Evolutionary conservation across 495 filamentous ascomycete genomes (phyloP).

Genomic region (Aspergillus incahuasiensis): DNA sequence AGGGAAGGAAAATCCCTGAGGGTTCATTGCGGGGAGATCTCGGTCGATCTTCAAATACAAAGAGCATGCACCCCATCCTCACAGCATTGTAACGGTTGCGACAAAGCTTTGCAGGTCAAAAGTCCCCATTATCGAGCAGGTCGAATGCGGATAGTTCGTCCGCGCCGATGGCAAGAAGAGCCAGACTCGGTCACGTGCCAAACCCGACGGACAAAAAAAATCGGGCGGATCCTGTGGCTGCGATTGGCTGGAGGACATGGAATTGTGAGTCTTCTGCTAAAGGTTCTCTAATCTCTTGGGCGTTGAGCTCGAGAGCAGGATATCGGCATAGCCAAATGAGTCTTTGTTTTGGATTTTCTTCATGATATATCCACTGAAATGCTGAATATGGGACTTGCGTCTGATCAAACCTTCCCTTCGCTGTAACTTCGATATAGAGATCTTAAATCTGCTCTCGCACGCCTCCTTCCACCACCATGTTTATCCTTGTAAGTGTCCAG

Average conservation of each 20-base stretch:
- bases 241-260: conserved; percentile 18
- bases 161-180: conserved; percentile 16
- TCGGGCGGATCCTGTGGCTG: conserved; percentile 14
- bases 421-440: conserved; percentile 5
- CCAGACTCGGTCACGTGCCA: conserved; percentile 13
- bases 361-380: conserved; percentile 1
- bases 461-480: conserved; percentile 36
- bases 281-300: not conserved
- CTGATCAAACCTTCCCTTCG: not conserved
- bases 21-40: conserved; percentile 35
- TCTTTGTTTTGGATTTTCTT: conserved; percentile 8
- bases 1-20: conserved; percentile 49
- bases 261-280: not conserved
- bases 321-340: conserved; percentile 4
- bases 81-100: conserved; percentile 12
- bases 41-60: conserved; percentile 21
- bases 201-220: conserved; percentile 14
- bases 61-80: conserved; percentile 22
- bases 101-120: conserved; percentile 8
- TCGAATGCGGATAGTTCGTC: conserved; percentile 16
- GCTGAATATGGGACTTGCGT: conserved; percentile 19
- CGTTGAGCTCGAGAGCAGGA: not conserved
- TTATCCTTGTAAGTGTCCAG: conserved; percentile 44
- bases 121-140: conserved; percentile 1
- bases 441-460: not conserved